Base-by-base conservation (phyloP, 2,329 filamentous ascomycete genomes). In the Zasmidium angulare region DNA sequence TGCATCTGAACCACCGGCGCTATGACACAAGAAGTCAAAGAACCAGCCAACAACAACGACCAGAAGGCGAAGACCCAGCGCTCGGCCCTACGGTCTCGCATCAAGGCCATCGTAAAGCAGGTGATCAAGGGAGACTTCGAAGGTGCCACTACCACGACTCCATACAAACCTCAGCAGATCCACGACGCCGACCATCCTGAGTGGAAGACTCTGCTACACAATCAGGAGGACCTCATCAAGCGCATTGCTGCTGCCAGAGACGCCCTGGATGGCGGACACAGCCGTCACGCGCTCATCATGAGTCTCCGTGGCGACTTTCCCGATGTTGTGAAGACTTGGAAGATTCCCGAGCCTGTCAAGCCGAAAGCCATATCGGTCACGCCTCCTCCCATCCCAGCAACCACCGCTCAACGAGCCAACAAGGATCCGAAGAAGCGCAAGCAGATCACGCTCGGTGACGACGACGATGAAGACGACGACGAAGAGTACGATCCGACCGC, bases 401-500 rank as follows among this genome's bases (percentile, higher is more conserved):
- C n/a, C n/a, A n/a, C 43, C 17, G 24, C 14, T 19, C 12, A n/a
- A 3, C 50, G 50, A n/a, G 20, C n/a, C n/a, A n/a, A 24, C 11
- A 43, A 17, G 11, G 12, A 2, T 17, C 24, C 56, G 14, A 22
- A 50, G 14, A 12, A 14, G 14, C 23, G 17, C 23, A 14, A 43
- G 22, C 26, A 22, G 29, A 22, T 40, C n/a, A n/a, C n/a, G n/a
- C n/a, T n/a, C 26, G 14, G 20, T 22, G 17, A 24, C 12, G 19
- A 21, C 19, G 49, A 52, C 29, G 36, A 47, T 19, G 21, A 52
- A 12, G 47, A 51, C 26, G 47, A 52, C 29, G 47, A 57, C 17
- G 48, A 29, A 12, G 48, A 51, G 22, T 56, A 51, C 47, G 54
- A 51, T n/a, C 47, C 54, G 1, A 47, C 19, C 17, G 54, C 29